Conservation (phyloP, 176 grass and related monocot genomes). For the Eragrostis curvula region DNA sequence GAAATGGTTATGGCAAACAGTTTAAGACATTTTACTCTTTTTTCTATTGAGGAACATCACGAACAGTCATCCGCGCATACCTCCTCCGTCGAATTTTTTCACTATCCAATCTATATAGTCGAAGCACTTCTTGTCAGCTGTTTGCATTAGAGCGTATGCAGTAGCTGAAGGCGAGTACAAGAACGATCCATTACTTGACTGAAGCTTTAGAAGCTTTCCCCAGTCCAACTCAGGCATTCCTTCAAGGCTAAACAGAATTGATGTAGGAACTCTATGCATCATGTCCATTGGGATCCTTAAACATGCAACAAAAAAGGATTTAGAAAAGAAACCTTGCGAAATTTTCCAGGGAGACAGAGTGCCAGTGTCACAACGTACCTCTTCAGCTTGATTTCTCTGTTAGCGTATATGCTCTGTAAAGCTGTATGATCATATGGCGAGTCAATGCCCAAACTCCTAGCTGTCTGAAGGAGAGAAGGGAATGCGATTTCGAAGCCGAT, state of each 20-base stretch:
- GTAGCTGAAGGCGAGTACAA: constrained; percentile 82
- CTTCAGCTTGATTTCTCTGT: constrained; percentile 72
- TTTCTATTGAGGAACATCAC: neutral
- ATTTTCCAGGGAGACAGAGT: neutral
- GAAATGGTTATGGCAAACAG: constrained; percentile 9
- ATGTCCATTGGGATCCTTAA: constrained; percentile 81
- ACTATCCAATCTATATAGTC: constrained; percentile 64
- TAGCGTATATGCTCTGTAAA: constrained; percentile 61
- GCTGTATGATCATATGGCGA: constrained; percentile 64
- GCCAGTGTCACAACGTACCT: constrained; percentile 34
- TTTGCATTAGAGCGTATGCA: constrained; percentile 82
- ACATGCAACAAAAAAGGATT: neutral
- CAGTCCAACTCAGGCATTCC: constrained; percentile 79
- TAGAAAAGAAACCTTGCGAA: neutral
- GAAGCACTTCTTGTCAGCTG: constrained; percentile 72
- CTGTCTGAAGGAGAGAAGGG: constrained; percentile 82
- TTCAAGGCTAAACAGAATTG: constrained; percentile 86
- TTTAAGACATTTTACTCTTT: neutral
- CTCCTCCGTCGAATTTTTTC: constrained; percentile 69
- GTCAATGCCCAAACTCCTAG: constrained; percentile 56
- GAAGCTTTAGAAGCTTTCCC: constrained; percentile 73
- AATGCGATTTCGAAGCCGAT: constrained; percentile 95
- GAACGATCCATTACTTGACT: constrained; percentile 76
- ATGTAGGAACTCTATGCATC: constrained; percentile 81
- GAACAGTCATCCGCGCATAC: constrained; percentile 31